These are phyloP conservation scores for Iris pallida DNA, from an alignment of 116 monocot genomes.

Conservation along the genomic window DNA sequence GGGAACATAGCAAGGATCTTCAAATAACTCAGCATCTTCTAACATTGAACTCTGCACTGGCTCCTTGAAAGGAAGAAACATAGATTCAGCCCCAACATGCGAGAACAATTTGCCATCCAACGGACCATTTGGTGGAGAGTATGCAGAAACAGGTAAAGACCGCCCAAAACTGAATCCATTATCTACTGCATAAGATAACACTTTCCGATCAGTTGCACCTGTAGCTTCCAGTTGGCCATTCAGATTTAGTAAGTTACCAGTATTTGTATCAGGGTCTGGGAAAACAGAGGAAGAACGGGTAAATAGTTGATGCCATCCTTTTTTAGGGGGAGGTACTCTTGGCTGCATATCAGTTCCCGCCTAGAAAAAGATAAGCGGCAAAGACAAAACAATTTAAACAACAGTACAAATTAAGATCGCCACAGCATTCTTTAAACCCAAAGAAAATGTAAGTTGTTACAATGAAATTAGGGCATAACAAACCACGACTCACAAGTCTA, in stretches of 20 bases:
- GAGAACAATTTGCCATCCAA: constrained; percentile 16
- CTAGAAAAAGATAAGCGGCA: constrained; percentile 22
- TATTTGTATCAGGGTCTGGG: constrained; percentile 37
- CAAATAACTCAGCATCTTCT: constrained; percentile 75
- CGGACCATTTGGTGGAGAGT: constrained; percentile 19
- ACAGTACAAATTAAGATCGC: neutral
- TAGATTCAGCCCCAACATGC: constrained; percentile 14
- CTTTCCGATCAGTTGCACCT: constrained; percentile 26
- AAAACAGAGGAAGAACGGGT: constrained; percentile 59
- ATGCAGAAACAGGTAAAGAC: constrained; percentile 16
- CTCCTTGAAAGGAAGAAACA: constrained; percentile 36
- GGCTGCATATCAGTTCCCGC: constrained; percentile 33
- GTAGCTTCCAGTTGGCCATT: constrained; percentile 27
- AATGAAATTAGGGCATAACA: neutral
- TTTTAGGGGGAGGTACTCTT: constrained; percentile 39
- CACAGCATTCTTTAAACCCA: neutral
- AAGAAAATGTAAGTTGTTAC: neutral
- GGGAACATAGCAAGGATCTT: constrained; percentile 88
- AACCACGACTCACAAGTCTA: constrained; percentile 57
- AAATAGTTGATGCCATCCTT: constrained; percentile 90
- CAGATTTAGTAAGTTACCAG: constrained; percentile 7
- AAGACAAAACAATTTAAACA: neutral
- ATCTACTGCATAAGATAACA: constrained; percentile 24
- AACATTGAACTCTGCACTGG: constrained; percentile 15
- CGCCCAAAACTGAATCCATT: constrained; percentile 28